These are phyloP conservation scores for Coccomyxa subellipsoidea DNA, from an alignment of 163 green algal genomes.

Conservation along the genomic window DNA sequence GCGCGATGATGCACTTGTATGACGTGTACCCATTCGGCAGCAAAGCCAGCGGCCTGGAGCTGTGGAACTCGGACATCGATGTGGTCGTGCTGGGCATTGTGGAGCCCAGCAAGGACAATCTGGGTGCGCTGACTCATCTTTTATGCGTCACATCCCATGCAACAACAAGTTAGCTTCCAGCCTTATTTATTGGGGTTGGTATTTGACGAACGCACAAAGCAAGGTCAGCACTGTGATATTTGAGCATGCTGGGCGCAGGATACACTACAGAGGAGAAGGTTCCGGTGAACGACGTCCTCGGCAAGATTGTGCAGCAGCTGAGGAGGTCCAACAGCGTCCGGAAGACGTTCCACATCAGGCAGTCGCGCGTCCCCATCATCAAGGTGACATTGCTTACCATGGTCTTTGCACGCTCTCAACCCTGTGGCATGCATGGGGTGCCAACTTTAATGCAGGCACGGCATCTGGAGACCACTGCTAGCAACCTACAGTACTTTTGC, in stretches of 20 bases:
- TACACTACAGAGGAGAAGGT: not conserved
- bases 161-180: too few species aligned
- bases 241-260: not conserved
- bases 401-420: too few species aligned
- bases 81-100: not conserved
- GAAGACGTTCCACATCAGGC: not conserved
- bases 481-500: not conserved
- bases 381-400: too few species aligned
- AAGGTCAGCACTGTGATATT: too few species aligned
- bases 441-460: too few species aligned
- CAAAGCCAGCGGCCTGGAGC: not conserved
- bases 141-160: not conserved
- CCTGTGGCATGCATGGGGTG: too few species aligned
- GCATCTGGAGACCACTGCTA: too few species aligned
- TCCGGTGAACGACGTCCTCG: not conserved
- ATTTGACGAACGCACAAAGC: too few species aligned
- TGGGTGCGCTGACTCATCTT: not conserved
- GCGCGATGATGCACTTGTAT: not conserved
- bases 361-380: not conserved
- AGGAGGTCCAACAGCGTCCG: not conserved
- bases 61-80: constrained; percentile 3
- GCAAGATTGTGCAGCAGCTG: not conserved
- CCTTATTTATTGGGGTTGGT: too few species aligned
- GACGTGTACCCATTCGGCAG: not conserved
- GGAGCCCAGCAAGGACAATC: constrained; percentile 2